Base-by-base conservation (phyloP, 1,284 basidiomycete species). In the Malassezia arunalokei region DNA sequence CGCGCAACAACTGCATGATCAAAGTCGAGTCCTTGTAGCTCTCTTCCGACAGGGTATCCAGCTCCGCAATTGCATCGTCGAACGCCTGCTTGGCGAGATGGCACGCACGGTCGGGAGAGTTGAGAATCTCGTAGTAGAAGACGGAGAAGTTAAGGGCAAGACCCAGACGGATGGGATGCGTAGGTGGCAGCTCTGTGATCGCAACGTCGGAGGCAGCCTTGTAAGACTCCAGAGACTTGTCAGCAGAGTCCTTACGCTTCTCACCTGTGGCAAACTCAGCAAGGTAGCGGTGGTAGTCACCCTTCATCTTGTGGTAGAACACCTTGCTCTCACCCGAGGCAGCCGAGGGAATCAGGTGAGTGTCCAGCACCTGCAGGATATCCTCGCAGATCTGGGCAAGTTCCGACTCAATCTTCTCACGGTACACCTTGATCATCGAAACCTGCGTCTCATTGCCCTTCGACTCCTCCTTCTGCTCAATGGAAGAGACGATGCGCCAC, bases 261-360 rank as follows among this genome's bases (percentile, higher is more conserved):
- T 96, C 90, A 71, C 92, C 92, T 51, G 89, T 91, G 57, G 94
- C 92, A 74, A 98, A 98, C 79, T 98, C 92, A 73, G 94, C 92
- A 66, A 98, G 88, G 80, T 96, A 98, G 72, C 92, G 91, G 82
- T 98, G 92, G 80, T 98, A 98, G 78, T 98, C 94, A 77, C 94
- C 92, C 94, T 92, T 98, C 91, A 98, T 96, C 86, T 98, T 98
- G 84, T 96, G 92, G 82, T 98, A 98, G 83, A 98, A 98, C 63
- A 98, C 92, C 82, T 96, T 96, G 63, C 87, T 91, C 79, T 98
- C 94, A 75, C 94, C 92, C 58, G 89, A 86, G 58, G 89, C 90
- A 53, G 92, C 94, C 32, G 89, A 92, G 62, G 94, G 92, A 73
- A 98, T 96, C 68, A 98, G 85, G 81, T 98, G 91, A 80, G 94